These are phyloP conservation scores for Apophysomyces variabilis DNA, from an alignment of 371 early-diverging fungal genomes.

Conservation along the genomic window DNA sequence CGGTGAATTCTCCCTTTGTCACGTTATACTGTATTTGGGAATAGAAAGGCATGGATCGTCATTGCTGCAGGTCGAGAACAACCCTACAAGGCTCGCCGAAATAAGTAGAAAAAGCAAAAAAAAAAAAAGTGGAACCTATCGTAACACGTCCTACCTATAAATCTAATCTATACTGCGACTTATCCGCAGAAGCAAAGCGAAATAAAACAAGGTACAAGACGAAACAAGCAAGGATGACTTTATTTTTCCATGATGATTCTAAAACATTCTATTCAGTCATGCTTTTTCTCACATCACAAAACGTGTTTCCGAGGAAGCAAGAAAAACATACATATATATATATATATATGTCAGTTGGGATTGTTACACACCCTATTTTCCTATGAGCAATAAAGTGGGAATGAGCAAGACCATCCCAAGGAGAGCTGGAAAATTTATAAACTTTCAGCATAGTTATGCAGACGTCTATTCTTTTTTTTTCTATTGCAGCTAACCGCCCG, in stretches of 20 bases:
- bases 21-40: slow-evolving; percentile 1
- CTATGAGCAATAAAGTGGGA: background rate
- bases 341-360: background rate
- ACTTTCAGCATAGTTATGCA: slow-evolving; percentile 4
- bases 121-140: slow-evolving; percentile 1
- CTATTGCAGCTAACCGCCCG: too few relatives aligned
- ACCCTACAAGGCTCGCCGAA: background rate
- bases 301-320: too few relatives aligned
- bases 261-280: too few relatives aligned
- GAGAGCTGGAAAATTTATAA: background rate
- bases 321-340: too few relatives aligned
- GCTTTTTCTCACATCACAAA: too few relatives aligned
- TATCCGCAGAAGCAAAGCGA: too few relatives aligned
- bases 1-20: background rate
- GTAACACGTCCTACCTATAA: too few relatives aligned
- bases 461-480: too few relatives aligned
- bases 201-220: too few relatives aligned
- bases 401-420: background rate
- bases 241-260: too few relatives aligned
- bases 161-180: too few relatives aligned
- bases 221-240: too few relatives aligned
- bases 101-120: background rate
- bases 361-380: slow-evolving; percentile 7
- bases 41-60: slow-evolving; percentile 1
- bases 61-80: slow-evolving; percentile 10